Evolutionary conservation across 2,329 filamentous ascomycete species (phyloP), one percentile per base, ranked within the genome.

Genomic region (Beauveria varroae): DNA sequence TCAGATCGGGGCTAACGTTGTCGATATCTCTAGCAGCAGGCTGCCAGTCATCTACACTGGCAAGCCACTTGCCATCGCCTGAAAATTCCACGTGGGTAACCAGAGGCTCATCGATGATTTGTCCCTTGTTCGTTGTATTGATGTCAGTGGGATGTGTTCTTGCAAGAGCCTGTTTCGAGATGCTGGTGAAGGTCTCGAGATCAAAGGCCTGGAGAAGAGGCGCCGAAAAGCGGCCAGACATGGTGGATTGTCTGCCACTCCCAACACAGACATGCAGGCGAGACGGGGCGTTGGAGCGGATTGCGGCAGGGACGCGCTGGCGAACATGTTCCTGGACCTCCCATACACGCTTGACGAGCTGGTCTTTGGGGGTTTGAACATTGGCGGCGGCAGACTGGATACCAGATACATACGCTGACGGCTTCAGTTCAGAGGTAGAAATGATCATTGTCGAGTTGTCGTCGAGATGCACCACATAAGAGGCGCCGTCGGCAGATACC

Each of bases 361-460:
- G 74, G 60, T 83, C 81, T 63, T 83, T 81, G 12, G 81, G 79
- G 5, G 75, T 75, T 18, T 76, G 74, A 22, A 78, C 75, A 43
- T 80, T 76, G n/a, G 82, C 73, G 5, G 82, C 78, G 18, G 81
- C 76, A 3, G 82, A 80, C 72, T 97, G 93, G 47, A 98, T 84
- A 1, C 93, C 92, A 22, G 90, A 88, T 62, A 97, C 84, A 68
- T 92, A 95, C 20, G 90, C 85, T 18, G 87, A 91, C 5, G 95
- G 91, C 70, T 89, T 86, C 72, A 98, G 81, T 73, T 98, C 93
- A 14, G 91, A 86, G 3, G 95, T 97, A 2, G 93, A 96, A 18
- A 99, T 74, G 7, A 97, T 81, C 82, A 98, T 93, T 60, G 88
- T 81, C 1, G 92, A 96, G 74, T 99, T 99, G 73, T 98, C 93